Percentiles rank a stretch among this genome's conserved stretches.
Conservation (phyloP, 305 asterid species). For the Nicotiana rustica region DNA sequence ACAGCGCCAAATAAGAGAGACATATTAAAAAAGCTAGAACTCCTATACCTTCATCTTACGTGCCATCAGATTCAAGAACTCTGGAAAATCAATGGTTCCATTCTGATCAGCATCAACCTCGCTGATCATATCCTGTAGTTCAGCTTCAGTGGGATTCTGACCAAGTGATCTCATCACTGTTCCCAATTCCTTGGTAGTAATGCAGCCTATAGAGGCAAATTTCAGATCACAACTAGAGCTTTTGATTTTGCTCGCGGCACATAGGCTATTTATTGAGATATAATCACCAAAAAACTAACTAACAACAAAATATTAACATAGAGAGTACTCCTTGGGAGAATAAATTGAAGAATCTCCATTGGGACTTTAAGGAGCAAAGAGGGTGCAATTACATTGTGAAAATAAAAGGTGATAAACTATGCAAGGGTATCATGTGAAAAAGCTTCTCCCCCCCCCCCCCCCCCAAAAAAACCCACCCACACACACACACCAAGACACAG, state of each 20-base stretch:
- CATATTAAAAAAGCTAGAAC: background rate
- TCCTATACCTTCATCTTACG: conserved; percentile 58
- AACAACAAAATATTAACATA: background rate
- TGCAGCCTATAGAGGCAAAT: conserved; percentile 51
- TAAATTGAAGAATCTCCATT: background rate
- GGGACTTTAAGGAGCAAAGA: background rate
- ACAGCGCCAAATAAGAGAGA: background rate
- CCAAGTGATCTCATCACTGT: conserved; percentile 77
- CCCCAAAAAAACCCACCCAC: too few species aligned
- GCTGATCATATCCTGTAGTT: conserved; percentile 63
- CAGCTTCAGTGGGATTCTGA: conserved; percentile 73
- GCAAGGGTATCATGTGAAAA: background rate
- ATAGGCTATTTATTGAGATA: background rate
- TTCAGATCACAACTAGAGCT: background rate
- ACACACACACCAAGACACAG: background rate
- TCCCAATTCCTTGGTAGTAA: conserved; percentile 73
- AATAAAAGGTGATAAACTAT: background rate
- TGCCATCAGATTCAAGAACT: conserved; percentile 70
- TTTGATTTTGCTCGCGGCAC: background rate
- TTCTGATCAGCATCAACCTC: conserved; percentile 70
- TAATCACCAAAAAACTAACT: background rate
- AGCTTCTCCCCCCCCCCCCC: background rate
- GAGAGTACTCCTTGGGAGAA: background rate
- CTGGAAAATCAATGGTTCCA: conserved; percentile 67
- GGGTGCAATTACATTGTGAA: background rate